Evolutionary conservation across 148 eudicot species (phyloP).

Genomic region (Fagopyrum tataricum): DNA sequence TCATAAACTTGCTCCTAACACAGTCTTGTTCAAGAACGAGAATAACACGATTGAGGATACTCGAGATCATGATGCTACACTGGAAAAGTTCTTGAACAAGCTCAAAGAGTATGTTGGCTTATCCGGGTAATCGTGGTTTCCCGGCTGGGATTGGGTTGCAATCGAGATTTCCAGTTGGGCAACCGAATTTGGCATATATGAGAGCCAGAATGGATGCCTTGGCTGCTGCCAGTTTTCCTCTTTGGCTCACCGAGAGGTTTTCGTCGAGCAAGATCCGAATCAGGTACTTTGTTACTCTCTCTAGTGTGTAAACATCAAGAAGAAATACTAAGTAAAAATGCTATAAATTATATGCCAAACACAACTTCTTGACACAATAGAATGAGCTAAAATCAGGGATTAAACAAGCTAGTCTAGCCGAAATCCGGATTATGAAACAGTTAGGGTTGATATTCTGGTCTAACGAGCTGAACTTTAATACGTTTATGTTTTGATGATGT

Average conservation of each 20-base stretch:
- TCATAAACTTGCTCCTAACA: constrained; percentile 32
- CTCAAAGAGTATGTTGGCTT: constrained; percentile 26
- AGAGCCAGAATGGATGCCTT: constrained; percentile 50
- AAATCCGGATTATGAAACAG: too few relatives aligned
- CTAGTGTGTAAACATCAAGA: background rate
- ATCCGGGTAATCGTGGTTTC: constrained; percentile 22
- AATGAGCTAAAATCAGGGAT: too few relatives aligned
- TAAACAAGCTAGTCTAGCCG: too few relatives aligned
- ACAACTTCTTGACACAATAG: too few relatives aligned
- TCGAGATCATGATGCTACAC: constrained; percentile 26
- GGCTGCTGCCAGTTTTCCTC: constrained; percentile 30
- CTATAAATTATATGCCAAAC: too few relatives aligned
- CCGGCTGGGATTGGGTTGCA: constrained; percentile 48
- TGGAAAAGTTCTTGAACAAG: constrained; percentile 38
- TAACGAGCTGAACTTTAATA: too few relatives aligned
- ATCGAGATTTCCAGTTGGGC: constrained; percentile 33
- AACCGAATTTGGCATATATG: constrained; percentile 48
- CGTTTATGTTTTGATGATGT: too few relatives aligned
- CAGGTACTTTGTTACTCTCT: constrained; percentile 25
- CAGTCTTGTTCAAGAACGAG: constrained; percentile 53
- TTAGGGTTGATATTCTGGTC: too few relatives aligned
- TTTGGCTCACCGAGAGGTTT: constrained; percentile 67
- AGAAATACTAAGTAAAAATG: too few relatives aligned
- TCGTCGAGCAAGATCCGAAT: constrained; percentile 33
- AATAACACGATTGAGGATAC: constrained; percentile 44